Evolutionary conservation across 441 rosid species (phyloP), one percentile per base, ranked within the genome.

Genomic region (Pelargonium myrrhifolium): DNA sequence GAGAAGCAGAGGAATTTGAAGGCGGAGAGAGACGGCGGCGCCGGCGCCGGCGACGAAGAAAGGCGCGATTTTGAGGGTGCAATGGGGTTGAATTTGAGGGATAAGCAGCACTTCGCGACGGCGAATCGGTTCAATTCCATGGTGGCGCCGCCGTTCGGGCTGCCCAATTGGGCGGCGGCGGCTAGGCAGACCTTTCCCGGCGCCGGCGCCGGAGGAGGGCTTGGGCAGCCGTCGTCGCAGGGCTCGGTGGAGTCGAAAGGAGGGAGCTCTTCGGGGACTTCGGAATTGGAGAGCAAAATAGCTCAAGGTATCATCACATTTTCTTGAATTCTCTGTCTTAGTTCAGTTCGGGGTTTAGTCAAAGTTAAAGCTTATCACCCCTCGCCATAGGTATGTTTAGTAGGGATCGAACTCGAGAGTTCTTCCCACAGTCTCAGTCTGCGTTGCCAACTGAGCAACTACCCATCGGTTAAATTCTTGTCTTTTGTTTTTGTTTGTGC

Each of bases 1-100:
- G 89, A 87, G 85, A 92, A 87, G 72, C 89, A 83, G 78, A 82
- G 81, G 78, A 86, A 73, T 73, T 45, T 6, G 15, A 11, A n/a
- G 55, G 55, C 53, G 53, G 53, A 14, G 53, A 45, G 53, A 4
- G 53, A 45, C 53, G 53, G 47, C 12, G 47, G 10, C 47, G 47
- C 47, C 49, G 49, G n/a, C n/a, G n/a, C n/a, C n/a, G n/a, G n/a
- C n/a, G n/a, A 10, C 49, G 49, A 26, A 26, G 31, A 26, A 26
- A 26, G 31, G 31, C 31, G 49, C 49, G 49, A 14, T 3, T 7
- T 9, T 43, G 49, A 10, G 49, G 49, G 14, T 10, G 14, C 14
- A 3, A 14, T 9, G 17, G 55, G 55, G 6, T 12, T 11, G 15
- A 15, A 47, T 47, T 47, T 47, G 55, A 47, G 15, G 55, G 55